These are phyloP conservation scores for Euphorbia peplus DNA, from an alignment of 345 rosid species.

Conservation along the genomic window DNA sequence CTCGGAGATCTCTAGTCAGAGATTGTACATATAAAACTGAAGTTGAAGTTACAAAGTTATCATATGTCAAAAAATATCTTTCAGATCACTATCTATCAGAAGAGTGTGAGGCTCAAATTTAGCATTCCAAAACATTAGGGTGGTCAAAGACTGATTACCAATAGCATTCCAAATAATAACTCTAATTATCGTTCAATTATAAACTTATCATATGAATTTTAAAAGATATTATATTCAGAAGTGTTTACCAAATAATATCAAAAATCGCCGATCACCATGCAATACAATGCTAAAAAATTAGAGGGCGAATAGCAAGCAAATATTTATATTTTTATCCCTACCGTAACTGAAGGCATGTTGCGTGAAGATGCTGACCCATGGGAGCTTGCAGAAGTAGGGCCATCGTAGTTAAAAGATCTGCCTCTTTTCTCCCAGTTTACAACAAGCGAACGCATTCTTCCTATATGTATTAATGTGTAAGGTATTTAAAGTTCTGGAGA, in stretches of 20 bases:
- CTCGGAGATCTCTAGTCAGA: neutral
- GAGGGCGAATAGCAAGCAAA: neutral
- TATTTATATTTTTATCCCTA: slow-evolving; percentile 27
- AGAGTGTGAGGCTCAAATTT: neutral
- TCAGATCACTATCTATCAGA: neutral
- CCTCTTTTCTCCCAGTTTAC: slow-evolving; percentile 79
- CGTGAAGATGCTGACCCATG: slow-evolving; percentile 39
- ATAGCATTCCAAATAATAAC: neutral
- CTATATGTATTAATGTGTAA: slow-evolving; percentile 34
- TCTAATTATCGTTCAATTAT: neutral
- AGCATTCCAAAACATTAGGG: too few relatives aligned
- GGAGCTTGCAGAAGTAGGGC: slow-evolving; percentile 41
- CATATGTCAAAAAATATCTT: neutral
- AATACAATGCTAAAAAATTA: neutral
- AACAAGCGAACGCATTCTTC: slow-evolving; percentile 57
- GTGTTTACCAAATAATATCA: neutral
- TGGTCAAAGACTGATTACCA: too few relatives aligned
- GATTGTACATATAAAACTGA: neutral
- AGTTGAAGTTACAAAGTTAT: neutral
- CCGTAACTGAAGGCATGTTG: slow-evolving; percentile 46
- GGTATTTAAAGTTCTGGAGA: slow-evolving; percentile 13
- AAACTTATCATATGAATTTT: neutral
- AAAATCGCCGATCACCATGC: neutral
- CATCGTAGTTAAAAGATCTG: slow-evolving; percentile 52
- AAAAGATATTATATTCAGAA: neutral